These are phyloP conservation scores for Phytophthora pisi DNA, from an alignment of 352 stramenopile species.

Conservation along the genomic window DNA sequence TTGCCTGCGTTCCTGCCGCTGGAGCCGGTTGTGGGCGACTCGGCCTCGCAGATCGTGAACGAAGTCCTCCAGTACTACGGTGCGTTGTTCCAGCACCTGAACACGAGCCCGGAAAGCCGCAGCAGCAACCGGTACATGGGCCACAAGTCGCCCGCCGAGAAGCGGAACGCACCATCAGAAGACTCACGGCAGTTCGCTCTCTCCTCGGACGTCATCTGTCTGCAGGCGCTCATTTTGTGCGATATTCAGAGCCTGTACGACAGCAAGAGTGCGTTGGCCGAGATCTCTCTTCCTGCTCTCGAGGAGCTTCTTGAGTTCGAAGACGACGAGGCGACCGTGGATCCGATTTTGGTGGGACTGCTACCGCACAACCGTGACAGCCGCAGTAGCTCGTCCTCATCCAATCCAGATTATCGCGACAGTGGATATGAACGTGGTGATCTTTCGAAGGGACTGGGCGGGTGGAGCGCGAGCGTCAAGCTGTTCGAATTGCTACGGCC, in stretches of 20 bases:
- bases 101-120: constrained; percentile 59
- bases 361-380: constrained; percentile 39
- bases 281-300: constrained; percentile 68
- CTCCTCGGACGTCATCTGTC: constrained; percentile 53
- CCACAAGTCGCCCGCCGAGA: constrained; percentile 28
- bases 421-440: constrained; percentile 42
- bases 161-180: neutral
- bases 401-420: constrained; percentile 40
- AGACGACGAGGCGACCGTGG: constrained; percentile 66
- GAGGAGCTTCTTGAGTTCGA: constrained; percentile 82
- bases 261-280: constrained; percentile 72
- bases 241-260: constrained; percentile 83
- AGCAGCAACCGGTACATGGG: constrained; percentile 43
- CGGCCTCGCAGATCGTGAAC: constrained; percentile 68
- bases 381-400: constrained; percentile 46
- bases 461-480: constrained; percentile 49
- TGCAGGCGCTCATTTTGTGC: constrained; percentile 77
- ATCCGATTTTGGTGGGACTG: constrained; percentile 54
- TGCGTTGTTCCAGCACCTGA: constrained; percentile 63
- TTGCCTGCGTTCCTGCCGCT: constrained; percentile 48
- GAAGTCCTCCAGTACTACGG: constrained; percentile 83
- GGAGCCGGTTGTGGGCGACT: constrained; percentile 60
- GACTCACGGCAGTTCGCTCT: constrained; percentile 48
- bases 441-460: constrained; percentile 48
- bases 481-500: constrained; percentile 62